Evolutionary conservation across 257 asterid species (phyloP).

Genomic region (Apocynum venetum): DNA sequence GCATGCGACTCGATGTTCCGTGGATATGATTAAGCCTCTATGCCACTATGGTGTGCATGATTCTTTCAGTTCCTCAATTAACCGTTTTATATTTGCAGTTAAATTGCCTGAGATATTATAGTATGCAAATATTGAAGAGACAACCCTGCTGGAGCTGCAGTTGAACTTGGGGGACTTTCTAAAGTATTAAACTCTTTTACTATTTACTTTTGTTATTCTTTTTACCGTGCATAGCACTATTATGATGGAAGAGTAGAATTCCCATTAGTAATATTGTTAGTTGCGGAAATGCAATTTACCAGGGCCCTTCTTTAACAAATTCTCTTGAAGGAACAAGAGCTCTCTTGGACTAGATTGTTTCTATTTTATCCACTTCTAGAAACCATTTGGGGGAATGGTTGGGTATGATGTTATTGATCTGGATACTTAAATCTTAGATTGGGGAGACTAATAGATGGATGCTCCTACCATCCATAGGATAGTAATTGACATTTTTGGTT

Average conservation of each 20-base stretch:
- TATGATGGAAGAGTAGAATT: neutral
- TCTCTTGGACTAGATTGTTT: neutral
- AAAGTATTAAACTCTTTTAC: constrained; percentile 35
- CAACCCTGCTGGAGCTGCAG: constrained; percentile 41
- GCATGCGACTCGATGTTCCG: neutral
- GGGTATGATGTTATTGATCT: neutral
- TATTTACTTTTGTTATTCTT: neutral
- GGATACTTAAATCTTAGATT: neutral
- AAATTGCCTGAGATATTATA: constrained; percentile 66
- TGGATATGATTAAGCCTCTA: constrained; percentile 2
- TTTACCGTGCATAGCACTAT: neutral
- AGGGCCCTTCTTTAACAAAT: neutral
- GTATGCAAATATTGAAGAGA: constrained; percentile 39
- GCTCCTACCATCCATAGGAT: neutral
- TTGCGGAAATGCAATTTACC: neutral
- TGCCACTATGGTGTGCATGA: constrained; percentile 1
- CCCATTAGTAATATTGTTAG: neutral
- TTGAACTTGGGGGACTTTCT: constrained; percentile 46
- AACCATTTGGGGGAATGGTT: neutral
- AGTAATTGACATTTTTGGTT: neutral
- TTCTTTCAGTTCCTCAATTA: constrained; percentile 10
- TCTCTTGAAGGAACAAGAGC: neutral
- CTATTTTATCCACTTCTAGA: neutral
- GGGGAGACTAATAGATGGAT: neutral
- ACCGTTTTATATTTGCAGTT: constrained; percentile 41